Base-by-base conservation (phyloP, 768 basidiomycete genomes). In the Leccinum variicolor region DNA sequence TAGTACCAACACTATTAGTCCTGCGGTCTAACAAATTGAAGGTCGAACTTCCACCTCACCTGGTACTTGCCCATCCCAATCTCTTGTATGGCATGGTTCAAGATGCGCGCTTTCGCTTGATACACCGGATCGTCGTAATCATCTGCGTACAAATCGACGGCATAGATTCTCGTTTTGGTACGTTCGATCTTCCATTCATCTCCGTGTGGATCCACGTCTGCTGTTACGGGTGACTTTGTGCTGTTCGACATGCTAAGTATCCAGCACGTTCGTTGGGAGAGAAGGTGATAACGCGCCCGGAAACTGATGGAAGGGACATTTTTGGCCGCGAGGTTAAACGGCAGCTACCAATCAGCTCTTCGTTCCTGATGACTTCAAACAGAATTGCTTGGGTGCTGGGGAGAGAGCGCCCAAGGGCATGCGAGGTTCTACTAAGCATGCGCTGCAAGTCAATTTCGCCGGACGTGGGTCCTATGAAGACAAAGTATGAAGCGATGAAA, bases 391-490 rank as follows among this genome's bases (percentile, higher is more conserved):
- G 11, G 31, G 31, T 31, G 31, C 31, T 31, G 29, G 11, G 11
- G 29, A 31, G 29, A 31, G 11, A 31, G 23, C 23, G 3, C 23
- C 23, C 23, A 2, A 23, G 23, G 23, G 29, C 11, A 31, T 31
- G 13, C 28, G 28, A n/a, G n/a, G n/a, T n/a, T n/a, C n/a, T n/a
- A n/a, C n/a, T n/a, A n/a, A n/a, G n/a, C n/a, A 31, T 31, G 13
- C 28, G 28, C 28, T 28, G 28, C 28, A 28, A 31, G 31, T 36
- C 34, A 36, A 17, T 67, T 94, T 94, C 57, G 92, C 96, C 3
- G 90, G 91, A 19, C 80, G 94, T 6, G 93, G 92, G 0, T 72
- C 68, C 11, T 85, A 84, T 43, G 89, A 84, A 33, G 84, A 82
- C 51, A n/a, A n/a, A n/a, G n/a, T n/a, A n/a, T n/a, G n/a, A n/a